A percentile compares a stretch with the other conserved stretches of the same genome.
These are phyloP conservation scores for Leersia perrieri DNA, from an alignment of 176 grass and related monocot genomes.

Conservation along the genomic window DNA sequence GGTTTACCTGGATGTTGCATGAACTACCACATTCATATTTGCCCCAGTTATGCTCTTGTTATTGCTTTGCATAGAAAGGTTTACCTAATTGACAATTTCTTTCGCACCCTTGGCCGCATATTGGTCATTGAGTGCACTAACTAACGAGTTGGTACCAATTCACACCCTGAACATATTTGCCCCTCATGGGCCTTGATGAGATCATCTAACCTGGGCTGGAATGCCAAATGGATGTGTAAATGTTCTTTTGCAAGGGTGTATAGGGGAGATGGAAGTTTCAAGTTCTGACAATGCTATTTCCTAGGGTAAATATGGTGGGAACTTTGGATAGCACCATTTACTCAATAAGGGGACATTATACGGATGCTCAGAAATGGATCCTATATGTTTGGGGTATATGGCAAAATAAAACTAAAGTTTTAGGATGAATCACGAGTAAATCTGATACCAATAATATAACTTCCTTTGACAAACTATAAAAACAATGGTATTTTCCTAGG, in stretches of 20 bases:
- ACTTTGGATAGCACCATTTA: not conserved
- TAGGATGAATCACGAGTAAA: not conserved
- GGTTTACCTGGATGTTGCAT: not conserved
- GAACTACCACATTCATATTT: not conserved
- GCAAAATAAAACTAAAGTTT: not conserved
- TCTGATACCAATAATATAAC: not conserved
- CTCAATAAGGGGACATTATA: not conserved
- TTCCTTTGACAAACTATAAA: not conserved
- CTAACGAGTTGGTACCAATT: not conserved
- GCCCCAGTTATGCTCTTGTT: not conserved
- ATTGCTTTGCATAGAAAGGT: not conserved
- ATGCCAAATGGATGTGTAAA: not conserved
- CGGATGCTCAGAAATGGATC: not conserved
- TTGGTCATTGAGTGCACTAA: not conserved
- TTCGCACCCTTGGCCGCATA: not conserved
- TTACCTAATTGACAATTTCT: not conserved
- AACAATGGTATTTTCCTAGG: not conserved
- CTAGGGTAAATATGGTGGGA: not conserved
- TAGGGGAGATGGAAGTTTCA: not conserved
- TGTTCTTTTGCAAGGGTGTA: not conserved
- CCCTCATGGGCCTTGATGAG: not conserved
- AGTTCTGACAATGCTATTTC: not conserved
- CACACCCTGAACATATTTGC: not conserved
- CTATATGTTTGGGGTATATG: not conserved
- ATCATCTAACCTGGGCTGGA: not conserved